These are phyloP conservation scores for Sparassis latifolia DNA, from an alignment of 1,284 basidiomycete genomes.

Conservation along the genomic window DNA sequence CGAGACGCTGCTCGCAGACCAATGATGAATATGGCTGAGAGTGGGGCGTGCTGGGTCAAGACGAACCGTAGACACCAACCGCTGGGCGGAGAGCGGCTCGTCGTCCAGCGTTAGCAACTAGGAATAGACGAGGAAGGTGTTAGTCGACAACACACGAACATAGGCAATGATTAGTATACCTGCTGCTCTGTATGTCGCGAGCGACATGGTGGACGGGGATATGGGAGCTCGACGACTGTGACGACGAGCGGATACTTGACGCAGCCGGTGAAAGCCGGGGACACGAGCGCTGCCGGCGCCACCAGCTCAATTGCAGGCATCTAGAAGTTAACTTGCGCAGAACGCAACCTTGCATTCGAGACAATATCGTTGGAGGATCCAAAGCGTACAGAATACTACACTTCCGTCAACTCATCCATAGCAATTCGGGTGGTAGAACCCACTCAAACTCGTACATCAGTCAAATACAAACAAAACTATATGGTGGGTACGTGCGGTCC, in stretches of 20 bases:
- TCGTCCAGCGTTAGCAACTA: conserved; percentile 39
- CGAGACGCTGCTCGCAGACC: conserved; percentile 36
- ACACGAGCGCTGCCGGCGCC: too few species aligned
- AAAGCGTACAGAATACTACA: too few species aligned
- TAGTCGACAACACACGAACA: background rate
- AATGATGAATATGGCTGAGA: background rate
- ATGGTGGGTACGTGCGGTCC: too few species aligned
- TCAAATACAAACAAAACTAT: too few species aligned
- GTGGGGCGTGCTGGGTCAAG: background rate
- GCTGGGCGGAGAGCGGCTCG: conserved; percentile 40
- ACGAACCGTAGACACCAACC: conserved; percentile 39
- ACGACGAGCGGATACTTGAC: conserved; percentile 18
- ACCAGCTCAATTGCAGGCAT: too few species aligned
- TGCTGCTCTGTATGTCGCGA: conserved; percentile 39
- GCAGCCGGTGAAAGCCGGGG: too few species aligned
- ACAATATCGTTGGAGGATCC: background rate
- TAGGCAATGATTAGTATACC: conserved; percentile 23
- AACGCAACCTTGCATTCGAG: background rate
- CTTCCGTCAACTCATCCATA: background rate
- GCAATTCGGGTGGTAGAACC: too few species aligned
- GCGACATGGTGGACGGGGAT: conserved; percentile 38
- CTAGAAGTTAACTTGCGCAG: too few species aligned
- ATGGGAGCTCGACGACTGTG: conserved; percentile 17
- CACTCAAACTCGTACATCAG: too few species aligned
- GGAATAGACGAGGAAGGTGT: conserved; percentile 5